Conservation (phyloP, 495 filamentous ascomycete genomes). For the Emericellopsis terricola region DNA sequence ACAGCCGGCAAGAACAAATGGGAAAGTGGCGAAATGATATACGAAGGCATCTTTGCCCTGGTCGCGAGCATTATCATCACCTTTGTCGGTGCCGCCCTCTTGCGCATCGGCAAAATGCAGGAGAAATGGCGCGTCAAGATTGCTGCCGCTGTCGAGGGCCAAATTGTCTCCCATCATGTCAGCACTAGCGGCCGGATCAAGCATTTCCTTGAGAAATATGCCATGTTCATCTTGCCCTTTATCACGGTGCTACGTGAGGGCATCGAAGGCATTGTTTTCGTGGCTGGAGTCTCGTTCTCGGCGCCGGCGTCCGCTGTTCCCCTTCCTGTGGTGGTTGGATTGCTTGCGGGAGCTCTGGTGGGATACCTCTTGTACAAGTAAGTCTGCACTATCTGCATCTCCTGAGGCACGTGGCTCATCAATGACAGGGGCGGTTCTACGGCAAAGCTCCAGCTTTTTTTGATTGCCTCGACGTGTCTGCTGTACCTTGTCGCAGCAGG, state of each 20-base stretch:
- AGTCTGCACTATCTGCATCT: conserved; percentile 11
- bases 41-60: conserved; percentile 60
- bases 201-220: conserved; percentile 53
- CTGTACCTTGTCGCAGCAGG: conserved; percentile 78
- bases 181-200: conserved; percentile 28
- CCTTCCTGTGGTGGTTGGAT: conserved; percentile 48
- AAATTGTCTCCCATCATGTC: conserved; percentile 22
- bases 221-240: conserved; percentile 68
- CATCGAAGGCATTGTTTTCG: conserved; percentile 64
- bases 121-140: conserved; percentile 75
- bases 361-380: conserved; percentile 67
- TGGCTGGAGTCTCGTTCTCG: conserved; percentile 64
- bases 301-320: conserved; percentile 58
- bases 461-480: conserved; percentile 65
- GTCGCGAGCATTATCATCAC: conserved; percentile 62
- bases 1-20: conserved; percentile 46
- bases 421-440: conserved; percentile 26
- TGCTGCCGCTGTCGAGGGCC: conserved; percentile 40
- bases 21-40: conserved; percentile 47
- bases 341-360: conserved; percentile 40
- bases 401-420: conserved; percentile 27
- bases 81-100: conserved; percentile 55
- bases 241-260: conserved; percentile 73
- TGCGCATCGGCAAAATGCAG: conserved; percentile 70
- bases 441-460: conserved; percentile 56